Base-by-base conservation (phyloP, 2,329 filamentous ascomycete genomes). In the Hymenoscyphus repandus region DNA sequence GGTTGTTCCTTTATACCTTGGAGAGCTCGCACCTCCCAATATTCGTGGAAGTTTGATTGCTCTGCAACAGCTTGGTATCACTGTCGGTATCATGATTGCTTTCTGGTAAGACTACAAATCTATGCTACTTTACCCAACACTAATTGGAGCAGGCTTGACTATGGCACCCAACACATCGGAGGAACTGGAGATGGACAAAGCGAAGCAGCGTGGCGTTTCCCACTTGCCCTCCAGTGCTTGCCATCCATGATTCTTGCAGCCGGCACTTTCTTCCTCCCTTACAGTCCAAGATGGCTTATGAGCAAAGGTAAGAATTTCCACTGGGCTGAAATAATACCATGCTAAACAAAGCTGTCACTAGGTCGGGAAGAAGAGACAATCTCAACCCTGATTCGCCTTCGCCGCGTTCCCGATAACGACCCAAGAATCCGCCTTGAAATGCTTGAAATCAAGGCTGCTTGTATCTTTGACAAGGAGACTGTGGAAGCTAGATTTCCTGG, bases 41-140 rank as follows among this genome's bases (percentile, higher is more conserved):
- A 73, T 85, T 30, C 71, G 83, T 52, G 83, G 83, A 33, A 74
- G 80, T 15, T 71, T 86, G 5, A 79, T 85, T 15, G 79, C 76
- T 3, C 70, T 85, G 15, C 80, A 85, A 49, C 81, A 83, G 52
- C 72, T 85, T n/a, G 76, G 78, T 2, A 81, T 79, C 49, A 78
- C 75, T 2, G 69, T 79, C 33, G 76, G 75, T 27, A n/a, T n/a
- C n/a, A n/a, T 74, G 68, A 65, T 76, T 18, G 69, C 68, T 1
- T 74, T 73, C 60, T 74, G 72, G 71, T 54, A 27, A 45, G 34
- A 5, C 15, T 33, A 15, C 3, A 13, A 3, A 3, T 33, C 30
- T 10, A 40, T 18, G 10, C 7, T 13, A 37, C 15, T 47, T 13
- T 37, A 17, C 10, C 17, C 12, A 6, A 13, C 1, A 18, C 10